Percentiles rank a stretch among this genome's conserved stretches.
Conservation (phyloP, 371 early-diverging fungal species). For the Phascolomyces articulosus region DNA sequence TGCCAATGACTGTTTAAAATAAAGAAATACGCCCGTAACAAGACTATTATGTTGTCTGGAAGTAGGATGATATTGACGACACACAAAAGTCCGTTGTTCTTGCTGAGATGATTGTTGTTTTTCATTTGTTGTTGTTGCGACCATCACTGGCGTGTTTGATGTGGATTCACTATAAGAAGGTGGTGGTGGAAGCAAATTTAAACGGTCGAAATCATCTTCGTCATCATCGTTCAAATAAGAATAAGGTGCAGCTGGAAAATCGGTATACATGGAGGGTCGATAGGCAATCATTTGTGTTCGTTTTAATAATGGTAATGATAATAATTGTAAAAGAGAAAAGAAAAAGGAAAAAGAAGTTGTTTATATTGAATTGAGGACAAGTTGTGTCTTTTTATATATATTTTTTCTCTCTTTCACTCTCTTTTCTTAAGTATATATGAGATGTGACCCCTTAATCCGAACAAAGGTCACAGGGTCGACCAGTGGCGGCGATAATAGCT, state of each 20-base stretch:
- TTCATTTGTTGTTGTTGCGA: neutral
- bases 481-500: too few species aligned
- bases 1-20: conserved; percentile 4
- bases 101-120: neutral
- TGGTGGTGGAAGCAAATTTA: neutral
- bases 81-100: neutral
- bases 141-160: neutral
- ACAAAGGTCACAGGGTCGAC: too few species aligned
- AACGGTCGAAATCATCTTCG: neutral
- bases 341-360: too few species aligned
- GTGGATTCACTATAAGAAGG: neutral
- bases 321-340: too few species aligned
- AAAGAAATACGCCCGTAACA: neutral
- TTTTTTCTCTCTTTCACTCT: too few species aligned
- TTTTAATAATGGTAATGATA: neutral
- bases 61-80: too few species aligned
- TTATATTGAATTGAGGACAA: too few species aligned
- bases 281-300: neutral
- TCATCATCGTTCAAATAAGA: neutral
- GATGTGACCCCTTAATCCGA: too few species aligned
- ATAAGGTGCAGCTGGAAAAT: neutral
- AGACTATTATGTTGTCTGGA: neutral
- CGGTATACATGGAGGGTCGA: neutral
- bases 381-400: too few species aligned
- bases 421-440: too few species aligned